phyloP scores from a whole-genome alignment of 2,329 filamentous ascomycete genomes.

The Huntiella moniliformis region DNA sequence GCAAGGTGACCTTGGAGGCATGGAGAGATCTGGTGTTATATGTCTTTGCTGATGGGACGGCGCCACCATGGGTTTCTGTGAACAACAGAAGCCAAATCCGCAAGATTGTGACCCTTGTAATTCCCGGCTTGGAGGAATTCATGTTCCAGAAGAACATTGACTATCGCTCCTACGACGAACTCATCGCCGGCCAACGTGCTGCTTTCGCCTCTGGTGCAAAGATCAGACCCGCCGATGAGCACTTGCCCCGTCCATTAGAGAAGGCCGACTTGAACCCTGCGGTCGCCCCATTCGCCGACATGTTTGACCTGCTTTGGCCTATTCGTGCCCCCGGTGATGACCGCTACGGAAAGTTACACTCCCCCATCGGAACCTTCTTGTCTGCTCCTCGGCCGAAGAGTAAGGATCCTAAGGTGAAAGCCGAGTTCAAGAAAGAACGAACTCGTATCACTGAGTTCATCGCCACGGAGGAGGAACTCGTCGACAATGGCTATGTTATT shows the following conservation, averaged over 20 bases:
- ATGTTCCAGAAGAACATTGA: constrained; percentile 52
- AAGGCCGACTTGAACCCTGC: constrained; percentile 32
- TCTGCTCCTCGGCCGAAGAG: constrained; percentile 49
- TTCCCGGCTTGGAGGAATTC: constrained; percentile 73
- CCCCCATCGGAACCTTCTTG: constrained; percentile 70
- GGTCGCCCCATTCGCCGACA: constrained; percentile 51
- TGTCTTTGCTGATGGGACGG: constrained; percentile 44
- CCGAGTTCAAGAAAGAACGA: constrained; percentile 52
- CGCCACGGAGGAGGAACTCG: constrained; percentile 50
- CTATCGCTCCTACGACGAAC: constrained; percentile 26
- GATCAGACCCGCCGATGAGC: constrained; percentile 35
- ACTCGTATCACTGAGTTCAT: constrained; percentile 72
- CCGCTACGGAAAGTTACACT: constrained; percentile 62
- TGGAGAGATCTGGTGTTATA: constrained; percentile 47
- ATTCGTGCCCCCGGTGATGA: constrained; percentile 75
- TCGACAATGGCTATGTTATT: constrained; percentile 65
- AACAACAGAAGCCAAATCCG: constrained; percentile 43
- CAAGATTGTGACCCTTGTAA: constrained; percentile 78
- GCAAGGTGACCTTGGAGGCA: constrained; percentile 42
- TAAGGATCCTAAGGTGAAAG: constrained; percentile 35
- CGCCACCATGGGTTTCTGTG: constrained; percentile 47
- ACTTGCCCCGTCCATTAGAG: constrained; percentile 35
- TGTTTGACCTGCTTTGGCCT: constrained; percentile 82
- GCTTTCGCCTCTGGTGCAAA: constrained; percentile 18
- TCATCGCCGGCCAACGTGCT: constrained; percentile 18